These are phyloP conservation scores for Plasmodium cynomolgi DNA, from an alignment of 169 alveolate species.

Conservation along the genomic window DNA sequence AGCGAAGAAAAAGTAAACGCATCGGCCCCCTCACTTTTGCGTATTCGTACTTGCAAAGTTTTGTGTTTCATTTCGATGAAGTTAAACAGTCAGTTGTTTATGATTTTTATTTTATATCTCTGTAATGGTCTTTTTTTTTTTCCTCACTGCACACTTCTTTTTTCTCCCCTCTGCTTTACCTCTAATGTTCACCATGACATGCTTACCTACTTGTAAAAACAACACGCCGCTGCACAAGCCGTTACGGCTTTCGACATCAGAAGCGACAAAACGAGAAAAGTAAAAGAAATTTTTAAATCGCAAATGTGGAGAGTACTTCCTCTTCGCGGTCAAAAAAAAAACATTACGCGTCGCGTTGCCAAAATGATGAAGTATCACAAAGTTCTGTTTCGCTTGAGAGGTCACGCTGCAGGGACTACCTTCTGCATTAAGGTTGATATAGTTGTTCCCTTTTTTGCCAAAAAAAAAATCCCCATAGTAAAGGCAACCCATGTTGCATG, in stretches of 20 bases:
- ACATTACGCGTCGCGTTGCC: background rate
- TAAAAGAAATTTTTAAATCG: background rate
- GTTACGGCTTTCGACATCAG: background rate
- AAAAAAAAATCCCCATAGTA: background rate
- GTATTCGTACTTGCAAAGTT: background rate
- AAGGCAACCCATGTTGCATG: background rate
- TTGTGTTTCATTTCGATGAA: background rate
- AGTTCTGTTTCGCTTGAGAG: background rate
- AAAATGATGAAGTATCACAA: background rate
- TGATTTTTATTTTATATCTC: background rate
- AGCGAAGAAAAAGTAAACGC: conserved; percentile 75
- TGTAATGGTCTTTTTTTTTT: background rate
- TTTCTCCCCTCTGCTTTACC: background rate
- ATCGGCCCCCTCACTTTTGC: background rate
- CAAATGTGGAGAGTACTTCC: background rate
- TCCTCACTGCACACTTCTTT: background rate
- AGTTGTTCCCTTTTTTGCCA: background rate
- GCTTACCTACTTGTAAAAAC: background rate
- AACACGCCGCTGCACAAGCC: background rate
- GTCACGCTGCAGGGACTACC: background rate
- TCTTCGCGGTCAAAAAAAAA: background rate
- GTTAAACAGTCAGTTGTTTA: background rate
- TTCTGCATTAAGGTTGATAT: background rate
- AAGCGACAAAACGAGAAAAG: background rate
- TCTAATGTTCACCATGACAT: background rate